Percentiles rank a stretch among this genome's conserved stretches.
These are phyloP conservation scores for Scenedesmus sp. DNA, from an alignment of 163 green algal genomes.

Conservation along the genomic window DNA sequence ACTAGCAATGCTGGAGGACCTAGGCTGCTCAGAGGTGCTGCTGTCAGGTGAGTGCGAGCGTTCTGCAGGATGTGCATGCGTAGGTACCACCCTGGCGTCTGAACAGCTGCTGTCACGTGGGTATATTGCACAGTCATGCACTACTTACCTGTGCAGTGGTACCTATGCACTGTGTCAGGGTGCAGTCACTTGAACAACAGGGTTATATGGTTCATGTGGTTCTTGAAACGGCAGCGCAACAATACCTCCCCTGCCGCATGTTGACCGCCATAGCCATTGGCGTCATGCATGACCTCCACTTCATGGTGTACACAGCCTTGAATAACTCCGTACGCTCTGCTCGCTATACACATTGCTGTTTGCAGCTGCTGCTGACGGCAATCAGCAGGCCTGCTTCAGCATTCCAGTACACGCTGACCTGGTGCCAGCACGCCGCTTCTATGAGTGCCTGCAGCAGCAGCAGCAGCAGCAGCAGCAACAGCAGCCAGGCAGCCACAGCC, in stretches of 20 bases:
- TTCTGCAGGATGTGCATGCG: neutral
- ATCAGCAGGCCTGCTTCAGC: constrained; percentile 35
- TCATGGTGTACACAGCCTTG: too few relatives aligned
- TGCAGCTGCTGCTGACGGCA: neutral
- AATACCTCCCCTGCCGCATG: too few relatives aligned
- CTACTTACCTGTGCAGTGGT: too few relatives aligned
- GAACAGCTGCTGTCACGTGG: neutral
- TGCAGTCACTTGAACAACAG: too few relatives aligned
- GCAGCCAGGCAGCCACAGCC: neutral
- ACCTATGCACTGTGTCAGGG: too few relatives aligned
- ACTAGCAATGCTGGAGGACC: constrained; percentile 24
- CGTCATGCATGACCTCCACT: too few relatives aligned
- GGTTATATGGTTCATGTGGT: too few relatives aligned
- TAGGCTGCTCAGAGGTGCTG: constrained; percentile 28
- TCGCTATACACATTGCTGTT: neutral
- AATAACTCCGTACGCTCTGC: neutral
- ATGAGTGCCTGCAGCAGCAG: constrained; percentile 8
- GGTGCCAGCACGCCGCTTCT: neutral
- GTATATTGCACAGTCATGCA: too few relatives aligned
- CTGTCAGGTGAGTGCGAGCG: constrained; percentile 24
- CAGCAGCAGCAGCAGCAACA: constrained; percentile 24
- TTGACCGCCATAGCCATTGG: too few relatives aligned
- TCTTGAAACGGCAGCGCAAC: too few relatives aligned
- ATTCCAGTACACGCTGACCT: constrained; percentile 24
- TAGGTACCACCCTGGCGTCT: neutral